Base-by-base conservation (phyloP, 805 yeast genomes). In the Saturnispora galanensis region DNA sequence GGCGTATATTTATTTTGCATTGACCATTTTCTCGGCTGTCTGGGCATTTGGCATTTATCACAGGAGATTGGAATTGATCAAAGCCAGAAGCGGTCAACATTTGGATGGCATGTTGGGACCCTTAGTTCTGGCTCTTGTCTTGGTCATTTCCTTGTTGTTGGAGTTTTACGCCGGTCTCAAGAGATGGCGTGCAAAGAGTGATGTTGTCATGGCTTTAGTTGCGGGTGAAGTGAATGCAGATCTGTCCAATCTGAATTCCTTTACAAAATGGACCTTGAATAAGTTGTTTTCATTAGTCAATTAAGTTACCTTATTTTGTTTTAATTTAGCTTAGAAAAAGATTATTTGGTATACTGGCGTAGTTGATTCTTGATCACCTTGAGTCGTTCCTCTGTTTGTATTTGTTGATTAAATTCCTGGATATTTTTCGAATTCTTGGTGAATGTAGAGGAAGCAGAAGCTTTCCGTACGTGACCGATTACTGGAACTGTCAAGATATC, bases 41-140 rank as follows among this genome's bases (percentile, higher is more conserved):
- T 90, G 98, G 98, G 95, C 95, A 26, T 90, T 87, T 65, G 71
- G 68, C 49, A 77, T 84, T 44, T 90, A 84, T 65, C 65, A 77
- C 58, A 71, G 69, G 52, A 76, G 98, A 59, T 68, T 89, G 52
- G 71, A 70, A 31, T 72, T 81, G 45, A 93, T 90, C 59, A 76
- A 72, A 60, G 80, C 78, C 60, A 78, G 97, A 63, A 82, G 88
- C 26, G 94, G 90, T 41, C 75, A 74, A 54, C 97, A 89, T 63
- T 70, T 90, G 55, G 97, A 90, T 66, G 89, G 86, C 39, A 81
- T 94, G 43, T 57, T 84, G 46, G 98, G 98, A 10, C 98, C 98
- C 0, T 58, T 93, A 42, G 68, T 89, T 12, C 73, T 93, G 35
- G 85, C 93, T 4, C 48, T 69, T 21, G 88, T 85, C 10, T 73